Evolutionary conservation across 2,329 filamentous ascomycete genomes (phyloP), one percentile per base, ranked within the genome.

Genomic region (Paraphoma chrysanthemicola): DNA sequence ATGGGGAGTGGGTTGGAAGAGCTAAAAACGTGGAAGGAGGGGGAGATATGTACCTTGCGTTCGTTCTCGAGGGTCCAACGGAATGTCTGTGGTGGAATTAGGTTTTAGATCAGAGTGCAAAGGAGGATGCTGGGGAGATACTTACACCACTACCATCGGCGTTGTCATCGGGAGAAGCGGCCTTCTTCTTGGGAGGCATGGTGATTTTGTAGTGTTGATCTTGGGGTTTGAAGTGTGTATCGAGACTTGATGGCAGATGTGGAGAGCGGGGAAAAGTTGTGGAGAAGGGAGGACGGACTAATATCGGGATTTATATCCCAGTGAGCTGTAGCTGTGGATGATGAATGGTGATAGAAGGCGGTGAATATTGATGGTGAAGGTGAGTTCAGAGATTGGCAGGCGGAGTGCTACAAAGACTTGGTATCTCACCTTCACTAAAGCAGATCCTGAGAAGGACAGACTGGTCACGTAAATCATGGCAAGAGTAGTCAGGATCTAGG

Each of bases 41-140:
- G 12, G 18, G 38, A 28, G 6, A 9, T 11, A 33, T 12, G 48
- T 57, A 62, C 59, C 53, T 57, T 61, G 23, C 53, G 53, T 18
- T 64, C 61, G 46, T 62, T 59, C 43, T 62, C 59, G n/a, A 45
- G 8, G 10, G 56, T 54, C 61, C 61, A 64, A 31, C 39, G 36
- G 47, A 64, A 62, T 14, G 49, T 33, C 58, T 54, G 44, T 42
- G 30, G 28, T 43, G 23, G 17, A 4, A 17, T 23, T 51, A 14
- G 29, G 36, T 5, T 23, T 3, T 51, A 8, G 5, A 9, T 18
- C 29, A 12, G 8, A 17, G 10, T 39, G 3, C 6, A 7, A 6
- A 1, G 7, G 39, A 29, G 6, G 18, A 17, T n/a, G 4, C 12
- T 41, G 36, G 39, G n/a, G 17, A n/a, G 39, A n/a, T 4, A 45